Percentiles rank a stretch among this genome's conserved stretches.
These are phyloP conservation scores for Pleomassaria siparia DNA, from an alignment of 2,329 filamentous ascomycete genomes.

Conservation along the genomic window DNA sequence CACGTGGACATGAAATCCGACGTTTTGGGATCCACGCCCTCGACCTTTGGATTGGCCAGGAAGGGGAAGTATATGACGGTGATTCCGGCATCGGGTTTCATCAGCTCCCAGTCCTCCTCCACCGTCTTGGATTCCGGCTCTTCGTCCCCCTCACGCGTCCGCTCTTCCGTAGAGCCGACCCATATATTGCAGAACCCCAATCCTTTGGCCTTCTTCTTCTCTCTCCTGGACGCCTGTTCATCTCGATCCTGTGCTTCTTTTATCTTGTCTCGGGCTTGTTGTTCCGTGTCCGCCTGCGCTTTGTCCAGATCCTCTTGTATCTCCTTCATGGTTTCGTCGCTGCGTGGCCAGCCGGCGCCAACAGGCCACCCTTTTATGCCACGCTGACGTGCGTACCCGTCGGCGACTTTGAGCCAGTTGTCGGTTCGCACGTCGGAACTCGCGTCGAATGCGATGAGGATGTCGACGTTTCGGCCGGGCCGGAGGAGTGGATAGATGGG, in stretches of 20 bases:
- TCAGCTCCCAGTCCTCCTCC: slow-evolving; percentile 66
- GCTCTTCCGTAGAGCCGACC: slow-evolving; percentile 83
- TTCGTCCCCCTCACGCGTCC: slow-evolving; percentile 57
- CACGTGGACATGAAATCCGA: slow-evolving; percentile 91
- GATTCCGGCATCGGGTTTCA: slow-evolving; percentile 78
- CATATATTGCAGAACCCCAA: slow-evolving; percentile 92
- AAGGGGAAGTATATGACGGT: slow-evolving; percentile 90
- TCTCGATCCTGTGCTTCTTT: slow-evolving; percentile 53
- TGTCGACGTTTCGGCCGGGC: slow-evolving; percentile 83
- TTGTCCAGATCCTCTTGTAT: slow-evolving; percentile 66
- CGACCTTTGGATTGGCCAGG: slow-evolving; percentile 76
- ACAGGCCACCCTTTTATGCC: slow-evolving; percentile 93
- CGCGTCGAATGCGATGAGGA: slow-evolving; percentile 90
- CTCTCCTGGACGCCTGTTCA: too few relatives aligned
- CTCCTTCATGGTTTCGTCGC: slow-evolving; percentile 59
- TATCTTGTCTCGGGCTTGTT: slow-evolving; percentile 66
- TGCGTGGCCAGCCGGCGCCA: slow-evolving; percentile 87
- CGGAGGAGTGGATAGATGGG: slow-evolving; percentile 93
- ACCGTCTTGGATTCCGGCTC: slow-evolving; percentile 57
- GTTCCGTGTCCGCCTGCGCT: slow-evolving; percentile 62
- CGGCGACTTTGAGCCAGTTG: slow-evolving; percentile 93
- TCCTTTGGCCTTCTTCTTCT: slow-evolving; percentile 42
- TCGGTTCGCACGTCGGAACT: slow-evolving; percentile 91
- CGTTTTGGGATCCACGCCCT: slow-evolving; percentile 77
- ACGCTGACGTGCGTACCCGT: slow-evolving; percentile 88